Base-by-base conservation (phyloP, 176 grass and related monocot species). In the Triticum turgidum region DNA sequence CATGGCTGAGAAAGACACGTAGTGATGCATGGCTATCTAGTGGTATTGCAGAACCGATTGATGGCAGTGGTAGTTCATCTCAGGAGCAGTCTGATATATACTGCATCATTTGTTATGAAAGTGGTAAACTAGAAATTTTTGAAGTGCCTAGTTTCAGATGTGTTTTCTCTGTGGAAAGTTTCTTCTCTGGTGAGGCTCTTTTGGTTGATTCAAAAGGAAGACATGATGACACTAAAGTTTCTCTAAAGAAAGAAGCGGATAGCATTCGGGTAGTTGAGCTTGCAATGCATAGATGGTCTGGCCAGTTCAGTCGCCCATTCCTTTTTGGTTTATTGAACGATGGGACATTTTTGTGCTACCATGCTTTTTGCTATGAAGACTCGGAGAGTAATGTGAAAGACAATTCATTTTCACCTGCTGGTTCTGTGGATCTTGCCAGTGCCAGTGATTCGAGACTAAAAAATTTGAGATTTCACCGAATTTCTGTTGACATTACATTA, bases 11-110 rank as follows among this genome's bases (percentile, higher is more conserved):
- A 25, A 91, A 93, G 80, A 88, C 91, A 11, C 86, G 90, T 70
- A 92, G 89, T 84, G 96, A 98, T 90, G 93, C 96, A 61, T 98
- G 96, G 96, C 66, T 98, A 91, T 95, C 93, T 87, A 89, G 87
- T 86, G 87, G 91, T 68, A 81, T 92, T 84, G 37, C 41, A 63
- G 91, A 94, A 77, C 22, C 88, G 68, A 80, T 83, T 86, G 96
- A 94, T 80, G 89, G 76, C 49, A 91, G 84, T 66, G 88, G 92
- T 82, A 85, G 77, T 85, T 93, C 81, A 82, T 89, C 84, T 78
- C 77, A 89, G 72, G 89, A 95, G 45, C 84, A 88, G 30, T 89
- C 89, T 80, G 96, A 98, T 76, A 89, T 98, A 80, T 98, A 98
- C 84, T 95, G 96, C 84, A 84, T 95, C 65, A 74, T 95, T 80